Conservation (phyloP, 129 eudicot species). For the Saposhnikovia divaricata region DNA sequence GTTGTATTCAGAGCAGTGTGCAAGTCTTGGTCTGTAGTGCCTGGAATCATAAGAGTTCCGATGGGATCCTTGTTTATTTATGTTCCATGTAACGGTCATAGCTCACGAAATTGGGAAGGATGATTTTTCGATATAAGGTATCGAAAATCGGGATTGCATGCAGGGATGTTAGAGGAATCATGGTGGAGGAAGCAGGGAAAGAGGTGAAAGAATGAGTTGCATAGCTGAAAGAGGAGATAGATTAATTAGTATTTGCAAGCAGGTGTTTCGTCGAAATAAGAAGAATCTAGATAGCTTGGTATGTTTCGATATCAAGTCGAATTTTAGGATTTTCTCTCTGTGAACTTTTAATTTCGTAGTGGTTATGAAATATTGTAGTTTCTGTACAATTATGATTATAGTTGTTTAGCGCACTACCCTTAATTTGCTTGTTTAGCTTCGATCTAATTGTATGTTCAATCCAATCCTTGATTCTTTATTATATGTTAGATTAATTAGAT, state of each 20-base stretch:
- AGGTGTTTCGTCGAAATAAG: background rate
- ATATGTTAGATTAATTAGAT: too few species aligned
- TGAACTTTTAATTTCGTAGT: background rate
- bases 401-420: background rate
- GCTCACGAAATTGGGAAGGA: background rate
- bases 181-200: background rate
- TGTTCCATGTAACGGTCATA: background rate
- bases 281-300: background rate
- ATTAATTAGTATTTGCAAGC: background rate
- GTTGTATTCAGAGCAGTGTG: background rate
- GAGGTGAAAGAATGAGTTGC: background rate
- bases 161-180: background rate
- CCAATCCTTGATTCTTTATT: too few species aligned
- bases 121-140: background rate
- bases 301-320: background rate
- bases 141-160: background rate
- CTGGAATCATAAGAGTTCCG: background rate
- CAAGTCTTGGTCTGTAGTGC: background rate
- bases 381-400: background rate
- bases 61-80: background rate
- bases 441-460: background rate
- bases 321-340: background rate
- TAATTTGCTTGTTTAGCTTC: background rate
- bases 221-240: slow-evolving; percentile 1
- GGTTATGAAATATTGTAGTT: background rate